These are phyloP conservation scores for Talaromyces funiculosus DNA, from an alignment of 2,329 filamentous ascomycete genomes.

Conservation along the genomic window DNA sequence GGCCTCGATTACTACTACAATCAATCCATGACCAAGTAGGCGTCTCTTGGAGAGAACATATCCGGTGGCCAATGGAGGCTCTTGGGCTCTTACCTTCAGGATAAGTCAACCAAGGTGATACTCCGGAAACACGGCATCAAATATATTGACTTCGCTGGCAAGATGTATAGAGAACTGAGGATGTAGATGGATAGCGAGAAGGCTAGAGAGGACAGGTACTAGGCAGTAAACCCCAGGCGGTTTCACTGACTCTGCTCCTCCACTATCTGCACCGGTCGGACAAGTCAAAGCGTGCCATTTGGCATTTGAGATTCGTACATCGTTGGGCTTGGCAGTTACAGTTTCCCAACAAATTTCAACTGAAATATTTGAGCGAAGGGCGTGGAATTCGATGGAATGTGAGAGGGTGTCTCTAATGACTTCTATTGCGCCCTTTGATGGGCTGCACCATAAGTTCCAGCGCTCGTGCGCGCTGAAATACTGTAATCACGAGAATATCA, in stretches of 20 bases:
- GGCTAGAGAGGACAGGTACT: not conserved
- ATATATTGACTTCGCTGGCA: not conserved
- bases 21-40: constrained; percentile 42
- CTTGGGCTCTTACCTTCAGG: constrained; percentile 14
- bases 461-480: not conserved
- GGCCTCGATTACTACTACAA: constrained; percentile 61
- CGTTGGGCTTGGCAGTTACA: not conserved
- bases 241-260: not conserved
- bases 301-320: not conserved
- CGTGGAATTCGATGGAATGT: not conserved
- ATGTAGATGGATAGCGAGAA: not conserved
- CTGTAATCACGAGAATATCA: not conserved
- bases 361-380: not conserved
- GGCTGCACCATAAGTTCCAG: not conserved
- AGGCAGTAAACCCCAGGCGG: not conserved
- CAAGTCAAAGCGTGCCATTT: constrained; percentile 5
- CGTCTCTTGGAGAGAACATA: constrained; percentile 18
- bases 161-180: not conserved
- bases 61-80: constrained; percentile 23
- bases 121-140: not conserved
- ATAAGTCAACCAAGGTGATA: not conserved
- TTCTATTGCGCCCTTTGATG: not conserved
- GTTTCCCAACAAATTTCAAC: not conserved
- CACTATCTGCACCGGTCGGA: not conserved
- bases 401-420: not conserved